Evolutionary conservation across 169 alveolate species (phyloP).

Genomic region (Plasmodium fragile): DNA sequence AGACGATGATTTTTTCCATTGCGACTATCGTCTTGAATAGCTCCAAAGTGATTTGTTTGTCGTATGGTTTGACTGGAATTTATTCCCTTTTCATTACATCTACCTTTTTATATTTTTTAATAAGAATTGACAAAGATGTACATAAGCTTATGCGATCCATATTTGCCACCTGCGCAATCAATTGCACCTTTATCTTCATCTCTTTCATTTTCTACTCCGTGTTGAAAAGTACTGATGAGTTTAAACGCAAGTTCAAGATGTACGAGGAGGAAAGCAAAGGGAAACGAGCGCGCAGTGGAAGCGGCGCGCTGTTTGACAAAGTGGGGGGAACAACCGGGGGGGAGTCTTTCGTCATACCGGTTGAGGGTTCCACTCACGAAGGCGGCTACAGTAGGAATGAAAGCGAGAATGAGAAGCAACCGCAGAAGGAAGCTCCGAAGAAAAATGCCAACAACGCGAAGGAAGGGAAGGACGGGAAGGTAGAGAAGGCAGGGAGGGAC

Average conservation of each 20-base stretch:
- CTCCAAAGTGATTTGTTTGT: slow-evolving; percentile 52
- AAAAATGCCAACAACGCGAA: neutral
- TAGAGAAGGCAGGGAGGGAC: too few species aligned
- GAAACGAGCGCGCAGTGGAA: neutral
- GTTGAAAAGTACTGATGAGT: slow-evolving; percentile 12
- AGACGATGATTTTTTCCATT: slow-evolving; percentile 67
- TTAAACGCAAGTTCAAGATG: slow-evolving; percentile 32
- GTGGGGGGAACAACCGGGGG: neutral
- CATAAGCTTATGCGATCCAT: slow-evolving; percentile 15
- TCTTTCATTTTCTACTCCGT: slow-evolving; percentile 42
- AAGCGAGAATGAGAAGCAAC: neutral
- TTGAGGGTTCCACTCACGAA: neutral
- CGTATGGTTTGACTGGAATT: slow-evolving; percentile 72
- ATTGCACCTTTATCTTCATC: slow-evolving; percentile 16
- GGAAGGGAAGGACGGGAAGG: neutral
- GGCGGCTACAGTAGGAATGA: neutral
- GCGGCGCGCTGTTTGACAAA: neutral
- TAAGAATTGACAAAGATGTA: slow-evolving; percentile 17
- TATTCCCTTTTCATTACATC: slow-evolving; percentile 38
- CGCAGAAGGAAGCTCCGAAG: neutral
- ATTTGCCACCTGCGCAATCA: slow-evolving; percentile 49
- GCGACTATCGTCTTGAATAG: slow-evolving; percentile 44
- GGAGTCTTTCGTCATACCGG: neutral
- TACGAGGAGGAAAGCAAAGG: slow-evolving; percentile 21
- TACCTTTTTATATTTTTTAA: slow-evolving; percentile 53